phyloP scores from a whole-genome alignment of 2,329 filamentous ascomycete species.

The Lecanicillium sp. region DNA sequence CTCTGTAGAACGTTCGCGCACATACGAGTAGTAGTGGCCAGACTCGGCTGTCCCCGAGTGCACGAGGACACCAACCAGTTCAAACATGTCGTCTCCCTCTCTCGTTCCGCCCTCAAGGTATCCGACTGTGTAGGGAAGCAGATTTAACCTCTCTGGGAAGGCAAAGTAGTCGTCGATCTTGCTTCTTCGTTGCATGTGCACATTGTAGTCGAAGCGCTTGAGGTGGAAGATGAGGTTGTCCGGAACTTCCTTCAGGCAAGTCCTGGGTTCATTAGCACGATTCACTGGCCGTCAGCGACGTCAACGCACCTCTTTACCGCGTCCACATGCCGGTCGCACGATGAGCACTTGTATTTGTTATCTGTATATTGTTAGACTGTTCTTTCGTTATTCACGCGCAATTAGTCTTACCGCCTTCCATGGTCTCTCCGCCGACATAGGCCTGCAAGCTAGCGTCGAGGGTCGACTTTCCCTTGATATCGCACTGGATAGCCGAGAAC shows the following conservation, averaged over 20 bases:
- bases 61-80: slow-evolving; percentile 90
- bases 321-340: slow-evolving; percentile 81
- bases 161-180: slow-evolving; percentile 96
- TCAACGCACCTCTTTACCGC: slow-evolving; percentile 72
- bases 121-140: slow-evolving; percentile 86
- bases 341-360: slow-evolving; percentile 96
- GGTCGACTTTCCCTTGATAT: slow-evolving; percentile 84
- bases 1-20: slow-evolving; percentile 65
- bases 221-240: slow-evolving; percentile 94
- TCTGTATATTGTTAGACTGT: slow-evolving; percentile 41
- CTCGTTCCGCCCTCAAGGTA: slow-evolving; percentile 60
- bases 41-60: slow-evolving; percentile 90
- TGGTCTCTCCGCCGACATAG: slow-evolving; percentile 93
- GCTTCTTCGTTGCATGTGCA: slow-evolving; percentile 68
- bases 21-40: slow-evolving; percentile 96
- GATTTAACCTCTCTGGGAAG: slow-evolving; percentile 77
- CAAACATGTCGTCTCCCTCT: slow-evolving; percentile 69
- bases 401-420: slow-evolving; percentile 68
- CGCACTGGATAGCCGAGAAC: slow-evolving; percentile 91
- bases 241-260: slow-evolving; percentile 86
- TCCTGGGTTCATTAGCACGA: slow-evolving; percentile 41
- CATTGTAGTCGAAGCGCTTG: slow-evolving; percentile 79
- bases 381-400: slow-evolving; percentile 18
- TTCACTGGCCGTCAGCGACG: slow-evolving; percentile 5
- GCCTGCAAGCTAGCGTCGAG: slow-evolving; percentile 84